Percentiles rank a stretch among this genome's conserved stretches.
phyloP scores from a whole-genome alignment of 2,329 filamentous ascomycete species.

The Fusarium sp. region DNA sequence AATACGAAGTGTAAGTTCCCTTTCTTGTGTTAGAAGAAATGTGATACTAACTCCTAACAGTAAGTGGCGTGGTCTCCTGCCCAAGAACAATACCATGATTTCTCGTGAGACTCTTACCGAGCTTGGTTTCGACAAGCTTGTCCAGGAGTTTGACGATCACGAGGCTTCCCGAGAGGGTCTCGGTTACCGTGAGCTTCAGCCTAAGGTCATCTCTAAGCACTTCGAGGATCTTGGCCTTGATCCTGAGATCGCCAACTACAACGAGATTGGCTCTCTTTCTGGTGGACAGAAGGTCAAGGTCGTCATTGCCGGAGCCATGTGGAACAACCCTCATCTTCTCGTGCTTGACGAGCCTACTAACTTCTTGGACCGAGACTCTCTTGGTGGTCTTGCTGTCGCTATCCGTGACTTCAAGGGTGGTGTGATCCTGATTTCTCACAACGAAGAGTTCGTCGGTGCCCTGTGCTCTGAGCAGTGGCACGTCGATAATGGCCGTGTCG shows the following conservation, averaged over 20 bases:
- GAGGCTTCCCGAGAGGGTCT: constrained; percentile 98
- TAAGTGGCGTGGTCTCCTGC: constrained; percentile 90
- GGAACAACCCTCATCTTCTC: constrained; percentile 98
- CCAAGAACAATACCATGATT: constrained; percentile 93
- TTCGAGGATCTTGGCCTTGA: constrained; percentile 97
- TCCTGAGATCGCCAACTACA: constrained; percentile 98
- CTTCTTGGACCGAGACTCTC: constrained; percentile 97
- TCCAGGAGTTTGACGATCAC: constrained; percentile 99
- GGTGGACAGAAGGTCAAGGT: constrained; percentile 99
- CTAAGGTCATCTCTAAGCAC: constrained; percentile 95
- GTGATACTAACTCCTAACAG: constrained; percentile 57
- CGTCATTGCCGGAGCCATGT: constrained; percentile 94
- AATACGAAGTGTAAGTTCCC: constrained; percentile 85
- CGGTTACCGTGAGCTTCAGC: constrained; percentile 92
- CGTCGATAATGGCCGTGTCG: constrained; percentile 87
- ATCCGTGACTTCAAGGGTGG: constrained; percentile 98
- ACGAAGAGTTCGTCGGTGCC: constrained; percentile 98
- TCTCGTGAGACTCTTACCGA: constrained; percentile 91
- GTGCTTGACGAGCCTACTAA: constrained; percentile 99
- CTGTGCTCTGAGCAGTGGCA: constrained; percentile 97
- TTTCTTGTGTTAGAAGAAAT: neutral
- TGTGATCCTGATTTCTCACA: constrained; percentile 99
- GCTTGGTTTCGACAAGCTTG: constrained; percentile 89
- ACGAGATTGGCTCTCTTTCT: constrained; percentile 94
- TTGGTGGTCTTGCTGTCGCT: constrained; percentile 95